Base-by-base conservation (phyloP, 2,329 filamentous ascomycete genomes). In the Nigrograna mackinnonii region DNA sequence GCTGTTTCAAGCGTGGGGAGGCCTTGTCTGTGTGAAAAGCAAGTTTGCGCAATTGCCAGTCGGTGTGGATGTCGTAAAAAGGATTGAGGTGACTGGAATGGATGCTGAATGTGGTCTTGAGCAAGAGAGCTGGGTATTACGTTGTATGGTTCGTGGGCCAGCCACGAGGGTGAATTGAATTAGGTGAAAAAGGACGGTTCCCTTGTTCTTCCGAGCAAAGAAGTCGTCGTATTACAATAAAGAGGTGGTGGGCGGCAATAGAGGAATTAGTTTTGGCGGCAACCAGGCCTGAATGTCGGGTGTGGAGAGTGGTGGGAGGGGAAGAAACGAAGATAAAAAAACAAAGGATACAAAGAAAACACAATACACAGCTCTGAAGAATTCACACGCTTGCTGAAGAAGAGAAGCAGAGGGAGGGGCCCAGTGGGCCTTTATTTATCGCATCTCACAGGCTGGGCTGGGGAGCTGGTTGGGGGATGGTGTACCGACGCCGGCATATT, bases 381-480 rank as follows among this genome's bases (percentile, higher is more conserved):
- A 48, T 74, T 74, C 66, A 75, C 71, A 74, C 60, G 70, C 74
- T 77, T 75, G 73, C 73, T 77, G 71, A 68, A 72, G 69, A 73
- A 61, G 65, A 59, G 60, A 64, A 66, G 58, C 48, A 56, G 58
- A 58, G 56, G 49, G 47, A 49, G 55, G 62, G 57, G 55, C 43
- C 35, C 43, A 40, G 49, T 40, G 43, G 48, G 47, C 51, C 57
- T 60, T 62, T 67, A 67, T 67, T 57, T 67, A 64, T 60, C 52
- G 52, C 47, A 46, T 38, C 47, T 51, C 43, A 36, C 45, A 39
- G 44, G 46, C 44, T 50, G 55, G 51, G 48, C 49, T 47, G 54
- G 48, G 40, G 48, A 49, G 54, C 44, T 41, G 42, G 22, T 22
- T 45, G 47, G 34, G 11, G 20, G 34, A 36, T 12, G 19, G 46